Percentiles rank a stretch among this genome's conserved stretches.
Conservation (phyloP, 192 early-diverging fungal species). For the Coemansia sp. region DNA sequence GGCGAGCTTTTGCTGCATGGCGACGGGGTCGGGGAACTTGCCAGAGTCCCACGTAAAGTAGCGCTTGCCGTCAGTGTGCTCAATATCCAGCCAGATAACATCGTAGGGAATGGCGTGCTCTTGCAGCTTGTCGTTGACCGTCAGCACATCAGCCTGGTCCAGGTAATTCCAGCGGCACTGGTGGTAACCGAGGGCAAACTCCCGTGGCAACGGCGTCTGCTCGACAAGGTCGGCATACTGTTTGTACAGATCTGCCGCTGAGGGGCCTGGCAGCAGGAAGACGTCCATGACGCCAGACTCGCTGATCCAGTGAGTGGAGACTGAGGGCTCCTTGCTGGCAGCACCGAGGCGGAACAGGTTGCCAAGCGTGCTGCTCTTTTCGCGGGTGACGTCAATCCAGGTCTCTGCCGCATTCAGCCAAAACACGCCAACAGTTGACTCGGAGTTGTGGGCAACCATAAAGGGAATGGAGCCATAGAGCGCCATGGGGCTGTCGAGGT, state of each 20-base stretch:
- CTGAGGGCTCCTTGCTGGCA: constrained; percentile 26
- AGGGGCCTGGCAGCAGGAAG: constrained; percentile 80
- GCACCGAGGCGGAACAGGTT: constrained; percentile 33
- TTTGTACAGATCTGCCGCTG: constrained; percentile 65
- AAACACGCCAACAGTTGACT: constrained; percentile 76
- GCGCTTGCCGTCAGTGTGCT: constrained; percentile 97
- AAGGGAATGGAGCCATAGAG: constrained; percentile 96
- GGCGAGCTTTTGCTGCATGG: constrained; percentile 80
- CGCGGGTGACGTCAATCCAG: constrained; percentile 94
- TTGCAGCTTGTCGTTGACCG: constrained; percentile 88
- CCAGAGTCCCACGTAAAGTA: constrained; percentile 96
- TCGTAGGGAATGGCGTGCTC: constrained; percentile 93
- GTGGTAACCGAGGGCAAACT: constrained; percentile 92
- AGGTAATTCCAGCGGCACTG: constrained; percentile 99
- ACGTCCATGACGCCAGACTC: constrained; percentile 92
- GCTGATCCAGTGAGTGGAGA: constrained; percentile 87
- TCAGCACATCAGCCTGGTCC: constrained; percentile 84
- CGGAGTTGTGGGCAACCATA: constrained; percentile 86
- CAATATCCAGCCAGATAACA: constrained; percentile 99
- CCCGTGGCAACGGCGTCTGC: constrained; percentile 78
- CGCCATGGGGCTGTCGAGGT: constrained; percentile 92
- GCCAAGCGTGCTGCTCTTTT: constrained; percentile 35
- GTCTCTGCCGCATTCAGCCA: constrained; percentile 97
- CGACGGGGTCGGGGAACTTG: constrained; percentile 87
- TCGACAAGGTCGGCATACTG: constrained; percentile 83